phyloP scores from a whole-genome alignment of 306 rosid species.

The Hippophae rhamnoides region DNA sequence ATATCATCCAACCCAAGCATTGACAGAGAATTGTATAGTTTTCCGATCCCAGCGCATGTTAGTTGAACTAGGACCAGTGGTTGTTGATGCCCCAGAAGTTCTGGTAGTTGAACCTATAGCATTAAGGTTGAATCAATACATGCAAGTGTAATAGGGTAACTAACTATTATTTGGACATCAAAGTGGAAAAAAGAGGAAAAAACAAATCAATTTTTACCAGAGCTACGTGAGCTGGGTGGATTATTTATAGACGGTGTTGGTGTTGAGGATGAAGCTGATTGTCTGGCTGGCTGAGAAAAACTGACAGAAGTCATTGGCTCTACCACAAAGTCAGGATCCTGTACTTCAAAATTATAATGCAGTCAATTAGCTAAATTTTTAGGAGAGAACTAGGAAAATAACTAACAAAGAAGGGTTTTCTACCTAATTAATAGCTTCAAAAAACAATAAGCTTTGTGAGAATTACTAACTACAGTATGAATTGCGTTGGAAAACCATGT shows the following conservation, averaged over 20 bases:
- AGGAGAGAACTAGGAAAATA: too few relatives aligned
- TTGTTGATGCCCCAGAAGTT: constrained; percentile 54
- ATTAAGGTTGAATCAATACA: too few relatives aligned
- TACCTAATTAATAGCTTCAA: too few relatives aligned
- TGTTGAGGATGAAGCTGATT: constrained; percentile 37
- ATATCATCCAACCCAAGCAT: constrained; percentile 69
- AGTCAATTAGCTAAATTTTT: too few relatives aligned
- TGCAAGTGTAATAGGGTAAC: too few relatives aligned
- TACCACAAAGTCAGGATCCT: constrained; percentile 85
- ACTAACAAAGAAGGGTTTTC: too few relatives aligned
- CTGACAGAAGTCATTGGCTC: constrained; percentile 55
- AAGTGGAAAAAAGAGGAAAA: not conserved
- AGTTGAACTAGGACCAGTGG: constrained; percentile 44
- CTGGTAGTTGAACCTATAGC: constrained; percentile 52
- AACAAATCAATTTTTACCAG: constrained; percentile 36
- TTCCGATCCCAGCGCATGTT: constrained; percentile 79
- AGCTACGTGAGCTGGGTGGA: constrained; percentile 40
- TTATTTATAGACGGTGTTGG: constrained; percentile 37
- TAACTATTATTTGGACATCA: too few relatives aligned
- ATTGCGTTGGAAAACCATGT: too few relatives aligned
- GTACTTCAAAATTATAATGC: constrained; percentile 18
- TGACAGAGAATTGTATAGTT: constrained; percentile 78
- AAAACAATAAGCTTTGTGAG: too few relatives aligned
- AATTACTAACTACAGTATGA: too few relatives aligned
- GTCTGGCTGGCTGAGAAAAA: constrained; percentile 59